Evolutionary conservation across 352 stramenopile species (phyloP).

Genomic region (Hyaloperonospora brassicae): DNA sequence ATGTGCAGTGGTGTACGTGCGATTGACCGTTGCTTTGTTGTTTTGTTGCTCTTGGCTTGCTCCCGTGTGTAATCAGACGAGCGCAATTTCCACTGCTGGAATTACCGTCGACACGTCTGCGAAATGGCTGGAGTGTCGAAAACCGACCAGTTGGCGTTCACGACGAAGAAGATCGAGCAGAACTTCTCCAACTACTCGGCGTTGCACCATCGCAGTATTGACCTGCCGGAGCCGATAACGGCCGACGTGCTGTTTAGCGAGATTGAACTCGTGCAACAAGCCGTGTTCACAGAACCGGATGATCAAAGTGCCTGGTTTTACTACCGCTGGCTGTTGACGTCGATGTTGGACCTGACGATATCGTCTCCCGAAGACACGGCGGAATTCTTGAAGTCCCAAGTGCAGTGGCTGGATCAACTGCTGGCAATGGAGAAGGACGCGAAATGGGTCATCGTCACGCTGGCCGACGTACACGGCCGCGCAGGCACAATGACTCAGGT

Average conservation of each 20-base stretch:
- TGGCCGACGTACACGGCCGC: constrained; percentile 43
- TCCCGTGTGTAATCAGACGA: constrained; percentile 81
- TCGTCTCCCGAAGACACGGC: constrained; percentile 30
- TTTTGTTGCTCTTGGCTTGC: constrained; percentile 29
- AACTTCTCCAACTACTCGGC: constrained; percentile 99
- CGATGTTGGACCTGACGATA: constrained; percentile 47
- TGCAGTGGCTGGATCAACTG: constrained; percentile 76
- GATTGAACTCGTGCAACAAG: constrained; percentile 87
- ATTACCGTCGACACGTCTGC: constrained; percentile 88
- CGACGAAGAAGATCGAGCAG: constrained; percentile 91
- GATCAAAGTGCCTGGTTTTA: constrained; percentile 99
- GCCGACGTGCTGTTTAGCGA: constrained; percentile 57
- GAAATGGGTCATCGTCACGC: constrained; percentile 69
- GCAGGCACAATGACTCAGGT: constrained; percentile 24
- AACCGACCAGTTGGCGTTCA: constrained; percentile 90
- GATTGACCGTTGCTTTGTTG: constrained; percentile 34
- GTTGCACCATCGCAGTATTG: constrained; percentile 59
- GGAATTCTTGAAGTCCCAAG: constrained; percentile 60
- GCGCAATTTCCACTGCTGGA: constrained; percentile 99
- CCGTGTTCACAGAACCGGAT: constrained; percentile 97
- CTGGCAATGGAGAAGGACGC: constrained; percentile 66
- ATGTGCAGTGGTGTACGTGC: constrained; percentile 1
- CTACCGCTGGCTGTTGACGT: constrained; percentile 90
- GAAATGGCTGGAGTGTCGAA: constrained; percentile 37
- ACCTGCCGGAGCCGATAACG: constrained; percentile 40